Evolutionary conservation across 352 stramenopile genomes (phyloP).

Genomic region (Phytophthora kernoviae): DNA sequence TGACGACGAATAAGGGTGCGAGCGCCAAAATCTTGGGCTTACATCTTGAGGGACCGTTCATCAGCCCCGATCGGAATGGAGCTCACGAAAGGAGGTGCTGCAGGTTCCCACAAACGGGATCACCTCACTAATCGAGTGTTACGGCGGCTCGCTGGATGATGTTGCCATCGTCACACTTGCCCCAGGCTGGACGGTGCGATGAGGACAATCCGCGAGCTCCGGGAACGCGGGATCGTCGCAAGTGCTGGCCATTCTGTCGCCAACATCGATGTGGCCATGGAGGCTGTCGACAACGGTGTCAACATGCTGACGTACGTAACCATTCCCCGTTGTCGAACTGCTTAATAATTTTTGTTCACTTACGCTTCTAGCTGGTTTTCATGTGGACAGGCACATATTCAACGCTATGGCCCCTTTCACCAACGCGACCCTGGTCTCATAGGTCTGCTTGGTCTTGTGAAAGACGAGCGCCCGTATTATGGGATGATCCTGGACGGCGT

Average conservation of each 20-base stretch:
- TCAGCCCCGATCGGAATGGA: constrained; percentile 77
- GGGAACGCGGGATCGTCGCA: constrained; percentile 48
- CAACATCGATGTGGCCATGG: constrained; percentile 67
- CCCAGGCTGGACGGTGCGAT: constrained; percentile 73
- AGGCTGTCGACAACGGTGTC: constrained; percentile 66
- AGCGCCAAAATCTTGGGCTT: constrained; percentile 84
- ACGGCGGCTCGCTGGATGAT: constrained; percentile 57
- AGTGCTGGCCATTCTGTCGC: constrained; percentile 83
- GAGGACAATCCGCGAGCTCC: constrained; percentile 53
- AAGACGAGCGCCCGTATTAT: constrained; percentile 60
- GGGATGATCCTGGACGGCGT: constrained; percentile 90
- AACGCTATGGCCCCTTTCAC: constrained; percentile 94
- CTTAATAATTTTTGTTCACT: constrained; percentile 1
- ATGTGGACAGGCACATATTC: constrained; percentile 74
- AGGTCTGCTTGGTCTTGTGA: constrained; percentile 70
- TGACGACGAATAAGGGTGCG: constrained; percentile 34
- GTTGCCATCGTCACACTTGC: constrained; percentile 88
- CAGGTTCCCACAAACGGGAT: constrained; percentile 42
- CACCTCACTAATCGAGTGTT: constrained; percentile 52
- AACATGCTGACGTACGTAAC: constrained; percentile 80
- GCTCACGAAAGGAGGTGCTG: constrained; percentile 78
- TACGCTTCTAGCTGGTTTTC: not conserved
- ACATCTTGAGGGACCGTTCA: constrained; percentile 92
- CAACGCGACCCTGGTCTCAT: constrained; percentile 90
- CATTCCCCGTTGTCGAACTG: not conserved